These are phyloP conservation scores for Perkinsus marinus DNA, from an alignment of 169 alveolate genomes.

Conservation along the genomic window DNA sequence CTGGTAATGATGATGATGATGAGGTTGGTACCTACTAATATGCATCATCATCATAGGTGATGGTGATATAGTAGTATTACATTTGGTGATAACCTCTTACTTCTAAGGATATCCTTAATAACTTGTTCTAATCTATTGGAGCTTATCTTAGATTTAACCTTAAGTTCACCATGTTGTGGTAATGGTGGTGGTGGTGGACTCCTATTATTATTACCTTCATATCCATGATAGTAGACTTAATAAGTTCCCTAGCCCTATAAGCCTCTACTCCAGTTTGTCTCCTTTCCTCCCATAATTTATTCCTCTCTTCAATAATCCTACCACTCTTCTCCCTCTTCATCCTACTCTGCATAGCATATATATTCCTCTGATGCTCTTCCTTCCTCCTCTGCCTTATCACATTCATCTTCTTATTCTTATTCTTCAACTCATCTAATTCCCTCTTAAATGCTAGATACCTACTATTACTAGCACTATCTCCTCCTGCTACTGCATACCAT, in stretches of 20 bases:
- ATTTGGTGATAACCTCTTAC: background rate
- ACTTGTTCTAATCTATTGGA: background rate
- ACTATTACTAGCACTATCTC: background rate
- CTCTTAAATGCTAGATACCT: conserved; percentile 1
- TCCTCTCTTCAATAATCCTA: background rate
- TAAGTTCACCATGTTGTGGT: background rate
- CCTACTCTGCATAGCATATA: background rate
- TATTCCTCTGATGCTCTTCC: conserved; percentile 1
- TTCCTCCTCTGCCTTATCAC: conserved; percentile 3
- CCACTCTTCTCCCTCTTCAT: background rate
- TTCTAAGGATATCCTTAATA: background rate
- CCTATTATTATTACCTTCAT: background rate
- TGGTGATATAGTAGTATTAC: no score
- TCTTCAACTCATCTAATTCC: conserved; percentile 3
- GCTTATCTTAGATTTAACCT: background rate
- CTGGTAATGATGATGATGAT: no score
- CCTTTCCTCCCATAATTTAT: background rate
- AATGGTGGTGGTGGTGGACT: background rate
- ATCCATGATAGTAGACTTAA: background rate
- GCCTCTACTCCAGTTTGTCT: background rate
- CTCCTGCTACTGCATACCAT: background rate
- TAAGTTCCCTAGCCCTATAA: background rate
- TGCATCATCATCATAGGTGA: no score
- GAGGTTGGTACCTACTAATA: no score
- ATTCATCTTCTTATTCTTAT: conserved; percentile 4